Conservation (phyloP, 352 stramenopile species). For the Globisporangium emineosum region DNA sequence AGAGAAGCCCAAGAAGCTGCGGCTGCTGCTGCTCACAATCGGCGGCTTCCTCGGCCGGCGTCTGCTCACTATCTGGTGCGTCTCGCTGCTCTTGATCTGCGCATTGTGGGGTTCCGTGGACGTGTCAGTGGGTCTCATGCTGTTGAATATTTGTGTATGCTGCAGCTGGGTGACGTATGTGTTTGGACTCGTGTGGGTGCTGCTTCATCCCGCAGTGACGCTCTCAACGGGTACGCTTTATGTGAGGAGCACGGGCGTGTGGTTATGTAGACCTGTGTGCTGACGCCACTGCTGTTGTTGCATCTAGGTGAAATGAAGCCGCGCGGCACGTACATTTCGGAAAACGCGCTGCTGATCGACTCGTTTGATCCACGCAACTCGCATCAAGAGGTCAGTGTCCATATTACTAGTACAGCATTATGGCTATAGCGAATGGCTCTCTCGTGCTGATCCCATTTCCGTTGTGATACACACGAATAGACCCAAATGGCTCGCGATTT, state of each 20-base stretch:
- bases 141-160: conserved; percentile 2
- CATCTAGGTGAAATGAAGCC: conserved; percentile 67
- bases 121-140: neutral
- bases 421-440: neutral
- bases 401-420: neutral
- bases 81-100: neutral
- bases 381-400: conserved; percentile 27
- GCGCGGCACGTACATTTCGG: conserved; percentile 84
- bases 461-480: neutral
- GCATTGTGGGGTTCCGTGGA: no score
- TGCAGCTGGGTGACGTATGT: conserved; percentile 64
- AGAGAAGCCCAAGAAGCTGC: conserved; percentile 17
- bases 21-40: conserved; percentile 10
- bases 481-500: conserved; percentile 15
- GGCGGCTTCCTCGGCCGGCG: conserved; percentile 6
- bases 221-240: conserved; percentile 56
- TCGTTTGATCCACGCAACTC: conserved; percentile 51
- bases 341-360: conserved; percentile 85
- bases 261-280: neutral
- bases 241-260: neutral
- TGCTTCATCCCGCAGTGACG: conserved; percentile 72
- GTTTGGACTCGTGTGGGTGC: conserved; percentile 72
- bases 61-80: conserved; percentile 16
- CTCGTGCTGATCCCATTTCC: neutral
- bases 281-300: neutral